phyloP scores from a whole-genome alignment of 495 filamentous ascomycete genomes.

The Xylaria scruposa region DNA sequence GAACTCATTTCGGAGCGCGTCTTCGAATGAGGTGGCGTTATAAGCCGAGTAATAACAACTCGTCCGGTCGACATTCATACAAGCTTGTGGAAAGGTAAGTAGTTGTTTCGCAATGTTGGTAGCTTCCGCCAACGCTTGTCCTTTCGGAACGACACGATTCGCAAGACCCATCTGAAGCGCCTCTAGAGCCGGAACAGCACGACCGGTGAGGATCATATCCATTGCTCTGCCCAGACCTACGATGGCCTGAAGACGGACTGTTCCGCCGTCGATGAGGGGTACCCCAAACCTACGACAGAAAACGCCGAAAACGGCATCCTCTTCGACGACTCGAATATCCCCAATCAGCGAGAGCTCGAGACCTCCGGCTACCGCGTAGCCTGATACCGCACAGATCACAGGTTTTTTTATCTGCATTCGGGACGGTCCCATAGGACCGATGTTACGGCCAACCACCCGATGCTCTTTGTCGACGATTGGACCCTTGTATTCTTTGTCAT shows the following conservation, averaged over 20 bases:
- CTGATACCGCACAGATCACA: neutral
- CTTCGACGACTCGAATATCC: conserved; percentile 4
- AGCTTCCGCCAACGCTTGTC: neutral
- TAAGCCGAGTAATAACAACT: neutral
- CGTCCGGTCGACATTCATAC: neutral
- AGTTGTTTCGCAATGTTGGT: neutral
- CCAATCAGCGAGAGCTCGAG: neutral
- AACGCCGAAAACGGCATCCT: neutral
- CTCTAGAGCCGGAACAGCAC: neutral
- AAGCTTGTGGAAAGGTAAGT: neutral
- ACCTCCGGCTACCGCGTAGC: neutral
- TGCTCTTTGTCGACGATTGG: neutral
- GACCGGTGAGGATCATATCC: conserved; percentile 4
- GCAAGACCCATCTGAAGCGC: conserved; percentile 4
- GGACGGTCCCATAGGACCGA: neutral
- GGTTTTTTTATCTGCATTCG: neutral
- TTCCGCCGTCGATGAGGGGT: neutral
- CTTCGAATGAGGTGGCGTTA: neutral
- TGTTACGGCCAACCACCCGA: neutral
- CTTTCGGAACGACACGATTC: neutral
- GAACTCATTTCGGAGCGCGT: neutral
- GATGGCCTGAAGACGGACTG: neutral
- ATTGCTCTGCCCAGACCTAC: neutral
- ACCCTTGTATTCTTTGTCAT: neutral
- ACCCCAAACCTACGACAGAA: conserved; percentile 1